phyloP scores from a whole-genome alignment of 1,139 yeast genomes.

The Yarrowia galli region DNA sequence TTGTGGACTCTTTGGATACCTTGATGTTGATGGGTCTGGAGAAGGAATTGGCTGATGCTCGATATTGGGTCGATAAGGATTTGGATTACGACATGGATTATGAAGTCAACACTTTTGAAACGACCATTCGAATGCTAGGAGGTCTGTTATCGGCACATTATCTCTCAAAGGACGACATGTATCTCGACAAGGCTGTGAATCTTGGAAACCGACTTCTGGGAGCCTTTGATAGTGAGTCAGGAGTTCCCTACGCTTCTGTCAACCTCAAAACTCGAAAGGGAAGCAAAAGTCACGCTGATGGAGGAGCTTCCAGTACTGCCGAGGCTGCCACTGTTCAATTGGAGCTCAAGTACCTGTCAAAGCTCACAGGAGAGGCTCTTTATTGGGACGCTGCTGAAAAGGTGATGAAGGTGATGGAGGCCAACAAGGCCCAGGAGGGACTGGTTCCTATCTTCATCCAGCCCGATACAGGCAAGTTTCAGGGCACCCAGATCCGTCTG shows the following conservation, averaged over 20 bases:
- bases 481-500: constrained; percentile 69
- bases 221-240: constrained; percentile 69
- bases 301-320: constrained; percentile 82
- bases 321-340: constrained; percentile 89
- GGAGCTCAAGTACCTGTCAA: constrained; percentile 84
- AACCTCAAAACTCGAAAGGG: constrained; percentile 72
- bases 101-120: constrained; percentile 85
- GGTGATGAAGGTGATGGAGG: constrained; percentile 68
- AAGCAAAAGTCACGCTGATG: constrained; percentile 65
- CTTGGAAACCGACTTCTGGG: constrained; percentile 62
- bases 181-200: constrained; percentile 78
- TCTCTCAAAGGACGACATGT: constrained; percentile 71
- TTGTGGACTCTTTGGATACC: constrained; percentile 89
- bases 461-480: constrained; percentile 76
- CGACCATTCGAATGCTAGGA: constrained; percentile 93
- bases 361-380: constrained; percentile 76
- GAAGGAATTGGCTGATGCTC: constrained; percentile 69
- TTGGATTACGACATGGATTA: constrained; percentile 69
- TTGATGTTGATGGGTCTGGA: constrained; percentile 79
- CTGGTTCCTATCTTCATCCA: constrained; percentile 81
- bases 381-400: constrained; percentile 84
- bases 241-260: constrained; percentile 81
- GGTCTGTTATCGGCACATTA: constrained; percentile 86
- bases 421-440: constrained; percentile 70
- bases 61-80: constrained; percentile 73